Evolutionary conservation across 176 grass and related monocot species (phyloP).

Genomic region (Carex pumila): DNA sequence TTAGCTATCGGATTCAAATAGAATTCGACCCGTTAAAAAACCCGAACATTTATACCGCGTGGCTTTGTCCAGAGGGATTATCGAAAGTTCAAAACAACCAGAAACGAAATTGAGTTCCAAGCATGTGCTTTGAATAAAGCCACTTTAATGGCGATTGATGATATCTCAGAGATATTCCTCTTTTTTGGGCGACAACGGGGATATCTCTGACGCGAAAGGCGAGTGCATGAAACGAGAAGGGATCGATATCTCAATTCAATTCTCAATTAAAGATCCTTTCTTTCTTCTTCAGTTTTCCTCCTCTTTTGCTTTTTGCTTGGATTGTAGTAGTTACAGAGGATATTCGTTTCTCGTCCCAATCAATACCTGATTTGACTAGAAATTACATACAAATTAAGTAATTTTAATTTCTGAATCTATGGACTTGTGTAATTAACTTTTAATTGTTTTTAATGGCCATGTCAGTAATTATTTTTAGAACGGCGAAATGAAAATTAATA

Average conservation of each 20-base stretch:
- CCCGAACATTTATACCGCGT: not conserved
- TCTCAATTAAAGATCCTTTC: conserved; percentile 7
- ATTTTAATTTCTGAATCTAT: too few species aligned
- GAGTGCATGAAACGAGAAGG: conserved; percentile 13
- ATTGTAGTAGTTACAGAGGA: too few species aligned
- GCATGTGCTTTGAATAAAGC: conserved; percentile 1
- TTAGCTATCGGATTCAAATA: not conserved
- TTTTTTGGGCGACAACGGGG: conserved; percentile 5
- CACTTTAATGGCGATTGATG: conserved; percentile 11
- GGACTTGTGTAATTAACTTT: too few species aligned
- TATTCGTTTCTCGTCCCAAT: too few species aligned
- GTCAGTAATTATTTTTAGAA: too few species aligned
- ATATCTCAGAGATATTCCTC: conserved; percentile 11
- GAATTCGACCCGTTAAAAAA: not conserved
- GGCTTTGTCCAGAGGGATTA: not conserved
- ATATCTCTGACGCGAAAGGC: not conserved
- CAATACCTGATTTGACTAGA: too few species aligned
- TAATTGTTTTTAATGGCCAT: too few species aligned
- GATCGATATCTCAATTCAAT: not conserved
- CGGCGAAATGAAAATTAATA: too few species aligned
- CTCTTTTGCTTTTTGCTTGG: not conserved
- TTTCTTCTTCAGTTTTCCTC: not conserved
- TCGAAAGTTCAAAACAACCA: not conserved
- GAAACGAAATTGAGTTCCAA: not conserved
- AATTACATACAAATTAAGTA: too few species aligned